A percentile compares a stretch with the other conserved stretches of the same genome.
Evolutionary conservation across 75 land plant species (phyloP).

Genomic region (Picea glauca): DNA sequence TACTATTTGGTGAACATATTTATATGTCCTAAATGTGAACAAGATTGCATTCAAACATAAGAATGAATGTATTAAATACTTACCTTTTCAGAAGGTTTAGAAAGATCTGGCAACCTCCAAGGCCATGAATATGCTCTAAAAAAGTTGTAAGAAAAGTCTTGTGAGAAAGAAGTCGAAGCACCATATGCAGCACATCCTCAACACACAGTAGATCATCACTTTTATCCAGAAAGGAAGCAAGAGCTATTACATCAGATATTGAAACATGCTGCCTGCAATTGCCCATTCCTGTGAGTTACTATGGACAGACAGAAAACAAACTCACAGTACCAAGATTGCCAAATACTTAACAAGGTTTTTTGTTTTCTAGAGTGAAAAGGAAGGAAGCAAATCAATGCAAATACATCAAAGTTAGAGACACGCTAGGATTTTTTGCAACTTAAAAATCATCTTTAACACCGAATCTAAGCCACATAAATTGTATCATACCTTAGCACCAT

Average conservation of each 20-base stretch:
- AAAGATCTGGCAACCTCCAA: slow-evolving; percentile 84
- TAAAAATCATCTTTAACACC: background rate
- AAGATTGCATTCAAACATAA: background rate
- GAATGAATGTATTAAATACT: background rate
- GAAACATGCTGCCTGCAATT: slow-evolving; percentile 63
- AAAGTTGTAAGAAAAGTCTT: slow-evolving; percentile 61
- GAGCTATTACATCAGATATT: slow-evolving; percentile 66
- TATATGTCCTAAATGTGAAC: background rate
- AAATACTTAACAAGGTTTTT: background rate
- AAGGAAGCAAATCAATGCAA: background rate
- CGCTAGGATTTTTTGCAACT: background rate
- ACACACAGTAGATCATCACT: slow-evolving; percentile 80
- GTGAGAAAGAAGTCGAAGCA: slow-evolving; percentile 73
- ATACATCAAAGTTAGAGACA: background rate
- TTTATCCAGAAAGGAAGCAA: slow-evolving; percentile 74
- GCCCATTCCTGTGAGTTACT: background rate
- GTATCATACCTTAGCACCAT: slow-evolving; percentile 67
- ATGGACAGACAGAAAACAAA: background rate
- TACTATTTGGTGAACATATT: background rate
- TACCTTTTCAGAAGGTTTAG: slow-evolving; percentile 81
- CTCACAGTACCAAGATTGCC: background rate
- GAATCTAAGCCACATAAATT: background rate
- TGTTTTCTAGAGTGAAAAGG: background rate
- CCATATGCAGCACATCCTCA: slow-evolving; percentile 93
- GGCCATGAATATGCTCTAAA: slow-evolving; percentile 57